These are phyloP conservation scores for Penicillium riverlandense DNA, from an alignment of 495 filamentous ascomycete genomes.

Conservation along the genomic window DNA sequence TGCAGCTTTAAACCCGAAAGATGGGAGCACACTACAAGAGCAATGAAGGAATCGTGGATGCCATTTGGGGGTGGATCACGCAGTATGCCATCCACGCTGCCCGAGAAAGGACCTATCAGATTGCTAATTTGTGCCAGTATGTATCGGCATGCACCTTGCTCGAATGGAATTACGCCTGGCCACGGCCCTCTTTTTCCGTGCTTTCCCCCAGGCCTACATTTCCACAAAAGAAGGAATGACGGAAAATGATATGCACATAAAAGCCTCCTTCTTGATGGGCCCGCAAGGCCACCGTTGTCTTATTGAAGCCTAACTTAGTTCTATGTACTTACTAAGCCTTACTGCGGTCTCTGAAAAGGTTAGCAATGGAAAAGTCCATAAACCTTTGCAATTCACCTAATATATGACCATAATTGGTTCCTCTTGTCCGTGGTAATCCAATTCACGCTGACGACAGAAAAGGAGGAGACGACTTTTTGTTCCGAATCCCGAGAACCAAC, in stretches of 20 bases:
- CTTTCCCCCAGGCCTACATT: conserved; percentile 17
- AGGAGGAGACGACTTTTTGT: too few relatives aligned
- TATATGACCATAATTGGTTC: too few relatives aligned
- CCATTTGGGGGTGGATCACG: conserved; percentile 47
- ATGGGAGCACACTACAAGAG: conserved; percentile 36
- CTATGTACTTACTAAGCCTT: too few relatives aligned
- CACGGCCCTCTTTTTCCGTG: conserved; percentile 24
- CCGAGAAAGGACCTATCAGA: too few relatives aligned
- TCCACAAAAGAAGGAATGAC: conserved; percentile 32
- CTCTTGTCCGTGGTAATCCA: too few relatives aligned
- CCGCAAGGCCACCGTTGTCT: conserved; percentile 39
- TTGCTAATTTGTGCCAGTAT: conserved; percentile 16
- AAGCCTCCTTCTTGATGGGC: conserved; percentile 34
- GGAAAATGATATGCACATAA: conserved; percentile 35
- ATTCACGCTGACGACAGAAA: too few relatives aligned
- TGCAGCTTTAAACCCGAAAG: conserved; percentile 30
- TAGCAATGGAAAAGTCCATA: too few relatives aligned
- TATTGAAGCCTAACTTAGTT: conserved; percentile 22
- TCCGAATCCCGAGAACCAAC: too few relatives aligned
- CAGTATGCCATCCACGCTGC: conserved; percentile 13
- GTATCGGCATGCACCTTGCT: conserved; percentile 30
- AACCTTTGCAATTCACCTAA: too few relatives aligned
- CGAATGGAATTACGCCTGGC: conserved; percentile 29
- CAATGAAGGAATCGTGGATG: conserved; percentile 46
- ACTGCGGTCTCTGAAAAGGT: too few relatives aligned